Evolutionary conservation across 352 stramenopile species (phyloP).

Genomic region (Phytophthora megakarya): DNA sequence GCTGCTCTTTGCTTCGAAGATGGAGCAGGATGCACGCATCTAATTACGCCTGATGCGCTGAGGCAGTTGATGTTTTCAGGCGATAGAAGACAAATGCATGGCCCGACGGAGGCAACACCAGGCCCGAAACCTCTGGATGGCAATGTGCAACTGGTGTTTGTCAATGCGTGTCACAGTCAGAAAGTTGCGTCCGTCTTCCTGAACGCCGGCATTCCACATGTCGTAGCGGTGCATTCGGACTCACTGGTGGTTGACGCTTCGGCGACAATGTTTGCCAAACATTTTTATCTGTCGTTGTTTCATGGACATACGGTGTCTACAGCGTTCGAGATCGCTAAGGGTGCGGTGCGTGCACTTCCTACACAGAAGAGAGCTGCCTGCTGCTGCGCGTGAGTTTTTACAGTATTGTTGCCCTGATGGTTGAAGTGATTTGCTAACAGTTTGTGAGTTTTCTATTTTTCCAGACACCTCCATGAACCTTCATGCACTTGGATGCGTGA

Average conservation of each 20-base stretch:
- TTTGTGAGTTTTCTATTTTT: neutral
- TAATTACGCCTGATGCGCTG: slow-evolving; percentile 71
- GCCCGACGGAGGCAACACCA: slow-evolving; percentile 9
- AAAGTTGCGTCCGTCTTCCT: slow-evolving; percentile 89
- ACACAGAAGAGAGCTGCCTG: slow-evolving; percentile 66
- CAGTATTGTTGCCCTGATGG: neutral
- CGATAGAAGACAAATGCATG: slow-evolving; percentile 21
- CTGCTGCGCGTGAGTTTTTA: slow-evolving; percentile 74
- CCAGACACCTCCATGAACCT: slow-evolving; percentile 70
- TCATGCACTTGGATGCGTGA: slow-evolving; percentile 72
- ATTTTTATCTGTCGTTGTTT: slow-evolving; percentile 86
- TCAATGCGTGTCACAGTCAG: slow-evolving; percentile 88
- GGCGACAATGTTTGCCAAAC: slow-evolving; percentile 84
- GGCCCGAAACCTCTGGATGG: slow-evolving; percentile 29
- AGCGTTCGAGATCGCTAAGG: slow-evolving; percentile 79
- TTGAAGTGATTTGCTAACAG: neutral
- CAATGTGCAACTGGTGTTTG: slow-evolving; percentile 75
- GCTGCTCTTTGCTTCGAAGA: slow-evolving; percentile 84
- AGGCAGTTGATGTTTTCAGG: slow-evolving; percentile 74
- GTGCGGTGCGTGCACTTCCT: slow-evolving; percentile 64
- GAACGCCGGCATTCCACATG: slow-evolving; percentile 88
- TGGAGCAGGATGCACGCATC: slow-evolving; percentile 68
- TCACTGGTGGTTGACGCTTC: slow-evolving; percentile 76
- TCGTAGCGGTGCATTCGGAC: slow-evolving; percentile 88
- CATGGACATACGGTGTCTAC: slow-evolving; percentile 69